phyloP scores from a whole-genome alignment of 2,329 filamentous ascomycete species.

The Phialophora expanda region DNA sequence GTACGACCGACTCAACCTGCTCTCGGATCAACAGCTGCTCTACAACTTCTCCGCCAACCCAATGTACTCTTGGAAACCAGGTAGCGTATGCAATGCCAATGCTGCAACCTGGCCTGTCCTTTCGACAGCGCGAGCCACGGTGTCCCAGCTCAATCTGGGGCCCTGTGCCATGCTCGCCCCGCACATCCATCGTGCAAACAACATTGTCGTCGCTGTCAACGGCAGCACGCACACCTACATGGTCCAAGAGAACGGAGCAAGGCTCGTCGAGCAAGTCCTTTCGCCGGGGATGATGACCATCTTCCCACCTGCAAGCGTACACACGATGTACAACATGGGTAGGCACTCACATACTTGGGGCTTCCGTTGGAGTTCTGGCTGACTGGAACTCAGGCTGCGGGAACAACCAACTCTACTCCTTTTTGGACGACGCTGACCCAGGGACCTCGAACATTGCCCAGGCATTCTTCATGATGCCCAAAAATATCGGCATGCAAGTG shows the following conservation, averaged over 20 bases:
- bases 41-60: slow-evolving; percentile 54
- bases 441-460: slow-evolving; percentile 54
- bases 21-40: slow-evolving; percentile 53
- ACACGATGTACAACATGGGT: slow-evolving; percentile 56
- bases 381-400: slow-evolving; percentile 47
- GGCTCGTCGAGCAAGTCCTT: slow-evolving; percentile 46
- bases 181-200: slow-evolving; percentile 53
- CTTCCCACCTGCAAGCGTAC: slow-evolving; percentile 53
- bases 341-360: not conserved
- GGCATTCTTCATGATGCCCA: slow-evolving; percentile 47
- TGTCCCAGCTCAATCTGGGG: slow-evolving; percentile 51
- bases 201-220: slow-evolving; percentile 50
- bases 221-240: slow-evolving; percentile 56
- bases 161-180: slow-evolving; percentile 55
- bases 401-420: slow-evolving; percentile 53
- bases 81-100: slow-evolving; percentile 40
- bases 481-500: slow-evolving; percentile 49
- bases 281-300: slow-evolving; percentile 52
- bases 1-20: slow-evolving; percentile 51
- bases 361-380: slow-evolving; percentile 3
- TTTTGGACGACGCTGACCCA: slow-evolving; percentile 51
- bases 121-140: slow-evolving; percentile 50
- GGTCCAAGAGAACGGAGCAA: slow-evolving; percentile 55
- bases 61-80: slow-evolving; percentile 29
- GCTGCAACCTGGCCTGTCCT: slow-evolving; percentile 54